Percentiles rank a stretch among this genome's conserved stretches.
These are phyloP conservation scores for Paecilomyces variotii DNA, from an alignment of 2,329 filamentous ascomycete genomes.

Conservation along the genomic window DNA sequence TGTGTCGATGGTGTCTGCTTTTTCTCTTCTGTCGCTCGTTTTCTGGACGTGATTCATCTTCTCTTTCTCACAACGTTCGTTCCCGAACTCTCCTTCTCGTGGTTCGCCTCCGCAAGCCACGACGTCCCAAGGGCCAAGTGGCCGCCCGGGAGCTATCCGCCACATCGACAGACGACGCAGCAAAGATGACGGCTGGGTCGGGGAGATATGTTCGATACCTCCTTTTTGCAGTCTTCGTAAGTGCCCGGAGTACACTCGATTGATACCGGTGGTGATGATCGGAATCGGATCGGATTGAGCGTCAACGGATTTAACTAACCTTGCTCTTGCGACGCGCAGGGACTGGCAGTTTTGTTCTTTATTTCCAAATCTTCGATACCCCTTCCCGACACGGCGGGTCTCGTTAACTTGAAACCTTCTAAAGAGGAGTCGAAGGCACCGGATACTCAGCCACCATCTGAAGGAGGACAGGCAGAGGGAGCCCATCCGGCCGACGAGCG, in stretches of 20 bases:
- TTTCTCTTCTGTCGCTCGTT: background rate
- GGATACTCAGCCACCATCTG: slow-evolving; percentile 9
- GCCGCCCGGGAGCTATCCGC: background rate
- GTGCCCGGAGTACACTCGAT: slow-evolving; percentile 25
- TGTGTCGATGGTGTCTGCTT: background rate
- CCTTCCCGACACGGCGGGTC: slow-evolving; percentile 19
- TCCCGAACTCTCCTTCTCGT: background rate
- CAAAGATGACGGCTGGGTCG: slow-evolving; percentile 21
- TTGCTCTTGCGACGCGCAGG: slow-evolving; percentile 29
- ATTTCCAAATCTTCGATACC: slow-evolving; percentile 57
- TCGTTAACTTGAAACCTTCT: slow-evolving; percentile 15
- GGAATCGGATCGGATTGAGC: background rate
- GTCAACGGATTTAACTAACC: background rate
- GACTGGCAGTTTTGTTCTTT: slow-evolving; percentile 71
- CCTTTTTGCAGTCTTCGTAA: slow-evolving; percentile 73
- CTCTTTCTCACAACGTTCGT: background rate
- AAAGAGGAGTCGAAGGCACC: slow-evolving; percentile 13
- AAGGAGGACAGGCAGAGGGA: slow-evolving; percentile 17
- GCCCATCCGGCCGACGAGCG: slow-evolving; percentile 56
- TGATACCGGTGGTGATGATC: background rate
- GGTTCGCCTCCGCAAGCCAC: background rate
- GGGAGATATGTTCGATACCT: slow-evolving; percentile 50
- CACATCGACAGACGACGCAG: background rate
- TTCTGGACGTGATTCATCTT: background rate
- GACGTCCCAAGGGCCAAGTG: background rate